These are phyloP conservation scores for Cryphonectria nitschkei DNA, from an alignment of 2,329 filamentous ascomycete species.

Conservation along the genomic window DNA sequence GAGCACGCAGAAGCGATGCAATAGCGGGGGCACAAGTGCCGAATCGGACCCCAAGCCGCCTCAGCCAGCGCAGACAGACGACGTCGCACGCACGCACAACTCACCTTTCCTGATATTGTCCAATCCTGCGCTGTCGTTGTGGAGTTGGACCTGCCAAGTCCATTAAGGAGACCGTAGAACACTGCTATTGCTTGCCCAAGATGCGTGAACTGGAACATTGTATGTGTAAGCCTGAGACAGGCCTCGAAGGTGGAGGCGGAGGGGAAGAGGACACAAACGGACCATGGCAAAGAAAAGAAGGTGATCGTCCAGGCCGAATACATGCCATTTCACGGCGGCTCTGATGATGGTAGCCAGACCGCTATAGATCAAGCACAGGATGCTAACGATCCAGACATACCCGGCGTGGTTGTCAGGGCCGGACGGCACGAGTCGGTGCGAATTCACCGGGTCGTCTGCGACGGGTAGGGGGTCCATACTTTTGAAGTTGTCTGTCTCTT, in stretches of 20 bases:
- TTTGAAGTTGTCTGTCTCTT: neutral
- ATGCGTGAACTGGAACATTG: neutral
- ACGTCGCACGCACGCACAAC: neutral
- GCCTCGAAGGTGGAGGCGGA: neutral
- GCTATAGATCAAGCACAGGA: conserved; percentile 15
- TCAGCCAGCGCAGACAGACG: neutral
- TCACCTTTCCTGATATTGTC: conserved; percentile 7
- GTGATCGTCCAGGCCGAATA: conserved; percentile 20
- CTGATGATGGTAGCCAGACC: conserved; percentile 9
- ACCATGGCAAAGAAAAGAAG: conserved; percentile 18
- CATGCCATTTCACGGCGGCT: conserved; percentile 9
- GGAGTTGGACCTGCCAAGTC: conserved; percentile 13
- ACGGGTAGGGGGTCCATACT: neutral
- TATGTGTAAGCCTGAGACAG: neutral
- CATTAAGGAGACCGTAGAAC: conserved; percentile 5
- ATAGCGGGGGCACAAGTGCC: neutral
- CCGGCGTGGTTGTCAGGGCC: conserved; percentile 13
- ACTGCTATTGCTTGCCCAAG: conserved; percentile 8
- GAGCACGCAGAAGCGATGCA: neutral
- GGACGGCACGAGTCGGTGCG: conserved; percentile 8
- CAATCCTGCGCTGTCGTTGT: neutral
- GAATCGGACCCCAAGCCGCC: neutral
- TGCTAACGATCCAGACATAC: conserved; percentile 21
- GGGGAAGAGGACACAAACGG: neutral
- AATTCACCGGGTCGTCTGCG: conserved; percentile 3